Evolutionary conservation across 2,329 filamentous ascomycete genomes (phyloP), one percentile per base, ranked within the genome.

Genomic region (Triangularia setosa): DNA sequence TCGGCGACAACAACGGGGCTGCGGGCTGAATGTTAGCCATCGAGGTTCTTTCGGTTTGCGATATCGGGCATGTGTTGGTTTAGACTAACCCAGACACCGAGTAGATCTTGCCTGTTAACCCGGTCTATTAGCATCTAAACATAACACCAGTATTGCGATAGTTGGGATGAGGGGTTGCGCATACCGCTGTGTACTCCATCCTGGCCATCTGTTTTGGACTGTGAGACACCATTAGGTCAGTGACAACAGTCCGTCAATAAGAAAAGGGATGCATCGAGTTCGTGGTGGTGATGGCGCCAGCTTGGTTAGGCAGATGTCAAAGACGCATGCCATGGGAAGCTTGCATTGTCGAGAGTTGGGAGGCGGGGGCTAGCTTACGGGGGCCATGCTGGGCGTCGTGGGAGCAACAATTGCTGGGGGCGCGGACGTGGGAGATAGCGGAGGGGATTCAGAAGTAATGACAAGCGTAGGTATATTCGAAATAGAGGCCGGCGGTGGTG

Each of bases 1-100:
- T 98, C 94, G 77, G 94, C 95, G 72, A 99, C 87, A 74, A 99
- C 90, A 83, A 99, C 95, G 75, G 95, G 95, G 71, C 91, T 89
- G 70, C 53, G 58, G 54, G 57, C 33, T 60, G 35, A 57, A 58
- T 57, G 69, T 81, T 73, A 81, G 78, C 67, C 65, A 66, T 69
- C 61, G 40, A 62, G 33, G 59, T 70, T 64, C 35, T 21, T 56
- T 48, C 63, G 59, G 54, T 30, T 58, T 58, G 40, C 60, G 53
- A 60, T 60, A 59, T 59, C 27, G 64, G 68, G 65, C 23, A 61
- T 18, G 48, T 28, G 65, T 55, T 66, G 57, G 60, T 66, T 69
- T 65, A 67, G 69, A 83, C 83, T 77, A 72, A 86, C 84, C 88
- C 88, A 69, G 84, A 85, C 71, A 86, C 78, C 75, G 84, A 86